A percentile compares a stretch with the other conserved stretches of the same genome.
Evolutionary conservation across 1,139 yeast species (phyloP).

Genomic region (Wickerhamomyces sp.): DNA sequence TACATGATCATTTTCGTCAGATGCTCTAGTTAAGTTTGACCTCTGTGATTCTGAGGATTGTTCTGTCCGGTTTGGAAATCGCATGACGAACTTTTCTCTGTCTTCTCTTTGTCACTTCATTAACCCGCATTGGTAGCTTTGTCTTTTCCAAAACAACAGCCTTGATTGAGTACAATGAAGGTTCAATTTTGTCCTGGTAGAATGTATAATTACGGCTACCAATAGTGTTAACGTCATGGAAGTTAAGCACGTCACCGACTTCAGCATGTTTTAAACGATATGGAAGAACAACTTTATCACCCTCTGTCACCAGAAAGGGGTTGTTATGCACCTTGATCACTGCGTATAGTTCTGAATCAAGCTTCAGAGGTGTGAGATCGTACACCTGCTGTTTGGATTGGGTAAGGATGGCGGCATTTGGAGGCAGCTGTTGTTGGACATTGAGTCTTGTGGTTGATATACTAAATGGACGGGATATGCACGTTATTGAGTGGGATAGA

Average conservation of each 20-base stretch:
- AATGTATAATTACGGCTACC: constrained; percentile 85
- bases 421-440: constrained; percentile 3
- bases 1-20: background rate
- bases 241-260: constrained; percentile 72
- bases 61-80: constrained; percentile 72
- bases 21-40: constrained; percentile 43
- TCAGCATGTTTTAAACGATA: constrained; percentile 68
- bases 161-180: constrained; percentile 52
- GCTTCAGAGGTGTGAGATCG: constrained; percentile 55
- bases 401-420: background rate
- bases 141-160: constrained; percentile 88
- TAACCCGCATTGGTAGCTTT: constrained; percentile 70
- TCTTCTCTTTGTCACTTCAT: constrained; percentile 69
- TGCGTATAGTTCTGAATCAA: constrained; percentile 72
- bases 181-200: constrained; percentile 49
- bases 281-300: constrained; percentile 79
- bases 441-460: constrained; percentile 9
- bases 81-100: constrained; percentile 80
- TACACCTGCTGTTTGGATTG: constrained; percentile 12
- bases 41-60: constrained; percentile 78
- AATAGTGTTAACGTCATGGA: constrained; percentile 72
- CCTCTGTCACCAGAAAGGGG: constrained; percentile 86
- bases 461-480: constrained; percentile 11
- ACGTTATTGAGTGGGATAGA: background rate
- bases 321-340: constrained; percentile 76